Evolutionary conservation across 805 yeast genomes (phyloP), one percentile per base, ranked within the genome.

Genomic region (Metschnikowia dekortorum): DNA sequence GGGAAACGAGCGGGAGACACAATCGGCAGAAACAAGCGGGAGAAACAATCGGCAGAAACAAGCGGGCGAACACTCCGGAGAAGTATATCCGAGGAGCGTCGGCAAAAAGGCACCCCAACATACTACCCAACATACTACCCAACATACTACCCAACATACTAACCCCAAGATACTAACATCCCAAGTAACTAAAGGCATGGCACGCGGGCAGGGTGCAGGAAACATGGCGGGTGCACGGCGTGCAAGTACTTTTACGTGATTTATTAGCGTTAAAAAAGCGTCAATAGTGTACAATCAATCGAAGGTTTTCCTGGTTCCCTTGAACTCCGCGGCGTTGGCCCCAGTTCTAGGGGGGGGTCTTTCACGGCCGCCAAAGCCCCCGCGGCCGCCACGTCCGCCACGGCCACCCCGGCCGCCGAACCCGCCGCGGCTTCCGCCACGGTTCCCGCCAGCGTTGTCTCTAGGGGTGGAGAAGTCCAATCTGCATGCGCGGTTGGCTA

Each of bases 401-500:
- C 60, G 52, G 45, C 40, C 44, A 14, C 49, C 49, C 34, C 55
- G 47, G 37, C 47, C 57, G 31, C 59, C 54, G 14, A 53, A 45
- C 7, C 59, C 59, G 28, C 61, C 61, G 34, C 60, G 51, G 38
- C 54, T 51, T 44, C 50, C 50, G 9, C 67, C 51, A 30, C 56
- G 47, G 33, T 45, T 65, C 39, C 65, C 63, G 8, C 45, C 45
- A 7, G 43, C 34, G 11, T 39, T 39, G 58, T 86, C 90, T 70
- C 85, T 87, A 71, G 99, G 98, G 50, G 96, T 82, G 47, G 97
- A 88, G 81, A 70, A 94, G 75, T 94, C 99, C 60, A 94, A 80
- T 80, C 99, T 87, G 64, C 94, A 87, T 54, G 97, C 82, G 78
- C 99, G 85, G 61, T 96, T 96, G 56, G 83, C 90, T 62, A 94